Conservation (phyloP, 2,329 filamentous ascomycete genomes). For the Ophiostoma ips region DNA sequence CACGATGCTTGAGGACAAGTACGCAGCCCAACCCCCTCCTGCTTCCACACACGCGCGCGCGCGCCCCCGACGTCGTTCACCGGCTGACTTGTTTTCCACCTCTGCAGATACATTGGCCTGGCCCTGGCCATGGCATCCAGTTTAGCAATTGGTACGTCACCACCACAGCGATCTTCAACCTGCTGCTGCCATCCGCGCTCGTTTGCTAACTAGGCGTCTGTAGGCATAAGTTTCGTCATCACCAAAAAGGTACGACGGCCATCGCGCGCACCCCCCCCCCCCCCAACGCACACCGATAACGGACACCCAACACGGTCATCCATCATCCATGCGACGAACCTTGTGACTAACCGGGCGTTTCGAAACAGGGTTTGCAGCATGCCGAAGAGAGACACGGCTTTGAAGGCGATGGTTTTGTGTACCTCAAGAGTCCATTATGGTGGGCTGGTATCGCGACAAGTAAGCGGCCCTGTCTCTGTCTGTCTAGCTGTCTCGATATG, state of each 20-base stretch:
- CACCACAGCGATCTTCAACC: too few relatives aligned
- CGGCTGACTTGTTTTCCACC: not conserved
- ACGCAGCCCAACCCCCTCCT: conserved; percentile 14
- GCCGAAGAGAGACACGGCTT: conserved; percentile 87
- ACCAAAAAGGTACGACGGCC: conserved; percentile 70
- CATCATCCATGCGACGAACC: conserved; percentile 6
- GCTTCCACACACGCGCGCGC: not conserved
- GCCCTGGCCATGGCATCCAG: conserved; percentile 61
- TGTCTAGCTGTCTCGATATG: too few relatives aligned
- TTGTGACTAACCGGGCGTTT: not conserved
- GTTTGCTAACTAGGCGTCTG: conserved; percentile 8
- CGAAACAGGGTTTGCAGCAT: conserved; percentile 47
- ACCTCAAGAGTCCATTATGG: conserved; percentile 90
- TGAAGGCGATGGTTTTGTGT: conserved; percentile 90
- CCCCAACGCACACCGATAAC: conserved; percentile 1
- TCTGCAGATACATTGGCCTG: conserved; percentile 53
- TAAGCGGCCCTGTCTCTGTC: conserved; percentile 38
- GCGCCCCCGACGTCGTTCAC: conserved; percentile 4
- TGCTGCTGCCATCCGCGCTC: not conserved
- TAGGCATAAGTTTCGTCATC: conserved; percentile 94
- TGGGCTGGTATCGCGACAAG: conserved; percentile 87
- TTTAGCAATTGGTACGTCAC: conserved; percentile 54
- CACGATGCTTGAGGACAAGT: conserved; percentile 33
- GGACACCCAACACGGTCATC: conserved; percentile 10
- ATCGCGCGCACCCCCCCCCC: too few relatives aligned